Evolutionary conservation across 2,329 filamentous ascomycete species (phyloP), one percentile per base, ranked within the genome.

Genomic region (Clarireedia homoeocarpa): DNA sequence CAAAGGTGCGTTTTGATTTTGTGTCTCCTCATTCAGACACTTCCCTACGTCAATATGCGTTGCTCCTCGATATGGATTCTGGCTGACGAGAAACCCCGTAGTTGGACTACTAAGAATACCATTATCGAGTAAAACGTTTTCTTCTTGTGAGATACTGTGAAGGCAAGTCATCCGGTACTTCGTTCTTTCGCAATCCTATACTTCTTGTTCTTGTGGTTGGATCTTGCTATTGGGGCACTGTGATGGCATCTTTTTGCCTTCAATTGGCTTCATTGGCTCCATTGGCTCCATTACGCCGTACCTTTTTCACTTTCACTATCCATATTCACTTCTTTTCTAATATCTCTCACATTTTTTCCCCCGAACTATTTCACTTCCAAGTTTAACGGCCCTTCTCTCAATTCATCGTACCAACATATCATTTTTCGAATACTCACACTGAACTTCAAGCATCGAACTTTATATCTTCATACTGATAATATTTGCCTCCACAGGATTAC

Each of bases 91-190:
- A 14, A 44, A 34, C 24, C 20, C 15, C 53, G 12, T 54, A 63
- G 62, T 48, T 55, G 49, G n/a, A 60, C 62, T 61, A 48, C 58
- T 61, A 51, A 51, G 23, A 59, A 38, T 36, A 51, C 45, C 34
- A 20, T 55, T 50, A 57, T 55, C 51, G 48, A 53, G 54, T 24
- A 54, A 58, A 50, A 51, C 46, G 42, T 45, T 24, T 3, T 53
- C 60, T 58, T 62, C 42, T 52, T 61, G 50, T 44, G 45, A 62
- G 58, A 59, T 58, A 55, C 58, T 62, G 60, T 63, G 62, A 66
- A 50, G 58, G 63, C 64, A 60, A 62, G 64, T 63, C 30, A 36
- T 20, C 30, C 36, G 14, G 34, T 36, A 24, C 49, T 44, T 27
- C 23, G 14, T 40, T 55, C 53, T 34, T 26, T 39, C 30, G 12